Evolutionary conservation across 2,329 filamentous ascomycete species (phyloP).

Genomic region (Aspergillus arachidicola): DNA sequence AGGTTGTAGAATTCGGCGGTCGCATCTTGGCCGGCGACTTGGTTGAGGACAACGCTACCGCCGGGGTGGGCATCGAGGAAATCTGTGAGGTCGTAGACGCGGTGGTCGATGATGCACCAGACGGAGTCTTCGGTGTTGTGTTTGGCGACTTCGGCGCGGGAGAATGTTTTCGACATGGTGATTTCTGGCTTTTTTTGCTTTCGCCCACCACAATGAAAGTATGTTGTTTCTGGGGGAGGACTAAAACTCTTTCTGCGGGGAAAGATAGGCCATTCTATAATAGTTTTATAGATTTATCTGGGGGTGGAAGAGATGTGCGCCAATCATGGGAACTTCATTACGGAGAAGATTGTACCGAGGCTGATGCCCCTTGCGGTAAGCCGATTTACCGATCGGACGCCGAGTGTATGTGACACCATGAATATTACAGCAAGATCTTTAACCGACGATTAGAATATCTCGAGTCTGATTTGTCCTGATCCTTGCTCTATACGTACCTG

Average conservation of each 20-base stretch:
- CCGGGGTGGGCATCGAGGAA: slow-evolving; percentile 85
- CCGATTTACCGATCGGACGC: background rate
- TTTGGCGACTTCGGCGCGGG: slow-evolving; percentile 66
- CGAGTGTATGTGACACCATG: background rate
- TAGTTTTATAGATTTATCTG: background rate
- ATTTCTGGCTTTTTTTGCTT: background rate
- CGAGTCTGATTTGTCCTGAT: background rate
- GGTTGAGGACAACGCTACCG: slow-evolving; percentile 75
- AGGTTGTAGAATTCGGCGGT: slow-evolving; percentile 88
- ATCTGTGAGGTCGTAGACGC: slow-evolving; percentile 83
- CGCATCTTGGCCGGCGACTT: slow-evolving; percentile 80
- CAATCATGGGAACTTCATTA: slow-evolving; percentile 21
- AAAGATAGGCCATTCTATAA: background rate
- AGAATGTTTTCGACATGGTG: slow-evolving; percentile 36
- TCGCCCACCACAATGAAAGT: background rate
- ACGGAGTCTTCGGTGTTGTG: slow-evolving; percentile 75
- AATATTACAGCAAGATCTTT: background rate
- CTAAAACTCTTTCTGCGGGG: background rate
- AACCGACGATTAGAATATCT: background rate
- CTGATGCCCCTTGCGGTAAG: slow-evolving; percentile 15
- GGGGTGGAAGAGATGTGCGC: background rate
- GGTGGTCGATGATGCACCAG: slow-evolving; percentile 84
- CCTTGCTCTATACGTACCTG: background rate
- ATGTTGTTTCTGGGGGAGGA: background rate
- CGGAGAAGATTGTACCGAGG: slow-evolving; percentile 16